Conservation (phyloP, 192 early-diverging fungal species). For the Rhizoclosmatium globosum region DNA sequence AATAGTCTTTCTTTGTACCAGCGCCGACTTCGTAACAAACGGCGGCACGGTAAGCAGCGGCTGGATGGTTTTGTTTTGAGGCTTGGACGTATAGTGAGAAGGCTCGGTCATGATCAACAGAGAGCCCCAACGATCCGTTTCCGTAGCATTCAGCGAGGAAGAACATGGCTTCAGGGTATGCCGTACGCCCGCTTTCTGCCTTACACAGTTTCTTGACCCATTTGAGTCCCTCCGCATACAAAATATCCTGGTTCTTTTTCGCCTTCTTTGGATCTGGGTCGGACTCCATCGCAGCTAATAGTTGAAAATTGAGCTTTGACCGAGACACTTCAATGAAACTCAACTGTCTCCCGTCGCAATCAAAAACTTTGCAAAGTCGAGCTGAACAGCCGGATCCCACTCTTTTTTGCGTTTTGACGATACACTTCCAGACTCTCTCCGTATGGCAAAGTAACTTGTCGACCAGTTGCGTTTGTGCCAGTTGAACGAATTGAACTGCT, state of each 20-base stretch:
- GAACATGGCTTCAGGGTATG: slow-evolving; percentile 91
- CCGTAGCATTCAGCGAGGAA: slow-evolving; percentile 91
- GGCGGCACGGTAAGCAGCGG: slow-evolving; percentile 91
- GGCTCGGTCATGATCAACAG: slow-evolving; percentile 86
- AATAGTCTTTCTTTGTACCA: slow-evolving; percentile 87
- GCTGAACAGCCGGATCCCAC: slow-evolving; percentile 31
- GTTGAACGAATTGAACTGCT: slow-evolving; percentile 35
- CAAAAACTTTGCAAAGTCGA: slow-evolving; percentile 83
- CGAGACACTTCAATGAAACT: background rate
- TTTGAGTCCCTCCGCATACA: slow-evolving; percentile 84
- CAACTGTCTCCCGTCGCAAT: slow-evolving; percentile 76
- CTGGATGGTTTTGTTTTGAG: slow-evolving; percentile 90
- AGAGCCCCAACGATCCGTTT: slow-evolving; percentile 80
- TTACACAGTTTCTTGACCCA: slow-evolving; percentile 83
- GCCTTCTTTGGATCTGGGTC: slow-evolving; percentile 67
- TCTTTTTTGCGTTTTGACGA: slow-evolving; percentile 37
- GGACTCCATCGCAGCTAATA: slow-evolving; percentile 33
- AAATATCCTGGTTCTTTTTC: slow-evolving; percentile 74
- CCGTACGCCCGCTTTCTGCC: slow-evolving; percentile 57
- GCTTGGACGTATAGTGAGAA: slow-evolving; percentile 92
- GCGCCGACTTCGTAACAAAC: slow-evolving; percentile 96
- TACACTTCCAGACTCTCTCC: slow-evolving; percentile 37
- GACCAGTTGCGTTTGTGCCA: slow-evolving; percentile 5
- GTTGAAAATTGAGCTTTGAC: slow-evolving; percentile 9
- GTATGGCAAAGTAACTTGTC: slow-evolving; percentile 2